Evolutionary conservation across 2,329 filamentous ascomycete species (phyloP), one percentile per base, ranked within the genome.

Genomic region (Plenodomus tracheiphilus): DNA sequence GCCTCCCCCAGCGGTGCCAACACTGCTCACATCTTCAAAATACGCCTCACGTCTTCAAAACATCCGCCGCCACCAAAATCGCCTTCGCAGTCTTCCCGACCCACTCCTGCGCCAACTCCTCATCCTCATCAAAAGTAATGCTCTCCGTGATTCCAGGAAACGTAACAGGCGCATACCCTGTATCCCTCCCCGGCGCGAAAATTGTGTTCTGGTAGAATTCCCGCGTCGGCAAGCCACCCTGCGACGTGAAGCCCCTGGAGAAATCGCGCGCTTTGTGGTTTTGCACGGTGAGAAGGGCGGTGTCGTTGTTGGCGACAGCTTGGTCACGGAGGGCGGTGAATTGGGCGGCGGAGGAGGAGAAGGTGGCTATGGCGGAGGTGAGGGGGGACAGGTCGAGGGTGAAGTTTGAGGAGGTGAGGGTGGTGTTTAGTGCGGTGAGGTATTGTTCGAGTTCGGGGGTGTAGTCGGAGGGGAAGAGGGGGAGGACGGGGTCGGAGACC

Each of bases 191-290:
- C 4, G 77, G 77, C 7, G 77, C 76, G 48, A 77, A 78, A 17
- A 78, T 70, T 8, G 76, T 66, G 55, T 80, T 70, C 52, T 74
- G 74, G 57, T 73, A 79, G 53, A 75, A 79, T 51, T 75, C 71
- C 13, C 77, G 59, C 2, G 69, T 71, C 0, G 75, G 73, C 28
- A 79, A 53, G 11, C 77, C 77, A n/a, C 75, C 75, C 45, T 78
- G 74, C 17, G 61, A 69, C 2, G 75, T 72, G 49, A 79, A 79
- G 0, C 74, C 75, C 7, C 77, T 65, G 21, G 73, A 71, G 61
- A 78, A 78, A 46, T 78, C 75, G 9, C 75, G 64, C 39, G 73
- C 72, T 56, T 77, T 78, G 50, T 70, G 62, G 57, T 79, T 79
- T n/a, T 75, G 68, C 2, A 68, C 56, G 1, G 59, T 59, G 25